Evolutionary conservation across 257 asterid genomes (phyloP), one percentile per base, ranked within the genome.

Genomic region (Nicotiana noctiflora): DNA sequence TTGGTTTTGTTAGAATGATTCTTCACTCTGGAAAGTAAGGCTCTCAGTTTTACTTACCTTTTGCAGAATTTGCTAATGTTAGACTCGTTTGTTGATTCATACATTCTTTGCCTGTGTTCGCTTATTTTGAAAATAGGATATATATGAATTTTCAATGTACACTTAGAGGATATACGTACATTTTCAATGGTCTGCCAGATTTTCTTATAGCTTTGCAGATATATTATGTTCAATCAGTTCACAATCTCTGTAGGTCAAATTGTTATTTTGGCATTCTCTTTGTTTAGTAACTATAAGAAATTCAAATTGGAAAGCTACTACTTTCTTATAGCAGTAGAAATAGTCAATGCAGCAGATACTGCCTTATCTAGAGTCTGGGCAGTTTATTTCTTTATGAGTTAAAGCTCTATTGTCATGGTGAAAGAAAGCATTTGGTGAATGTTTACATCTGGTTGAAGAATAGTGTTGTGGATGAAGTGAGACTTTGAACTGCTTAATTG

Each of bases 11-110:
- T 46, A 85, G 97, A 81, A 90, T 92, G 98, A 84, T 94, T 89
- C 98, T 94, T 86, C 97, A 89, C 64, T 90, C 98, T 62, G 98
- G 98, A 86, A 92, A 84, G 98, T 93, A 84, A 86, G 92, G 23
- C 56, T 53, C 77, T 67, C 64, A 46, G 17, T 49, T 74, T 74
- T 23, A 3, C 23, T 70, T 67, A 17, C 9, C 29, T 67, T 67
- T 37, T 40, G 49, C 14, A 37, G 57, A 70, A 40, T 70, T 15
- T 70, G 57, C 34, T 67, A 37, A 8, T 11, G 52, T 37, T 67
- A 37, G 76, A 67, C 17, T 68, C 49, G 12, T 40, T 40, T 37
- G 13, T 4, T 68, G 56, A 0, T 68, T 70, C 59, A 44, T 70
- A 12, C 44, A 68, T 19, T 7, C 7, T 4, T 6, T 40, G 23